Evolutionary conservation across 495 filamentous ascomycete species (phyloP), one percentile per base, ranked within the genome.

Genomic region (Penicillium paxilli): DNA sequence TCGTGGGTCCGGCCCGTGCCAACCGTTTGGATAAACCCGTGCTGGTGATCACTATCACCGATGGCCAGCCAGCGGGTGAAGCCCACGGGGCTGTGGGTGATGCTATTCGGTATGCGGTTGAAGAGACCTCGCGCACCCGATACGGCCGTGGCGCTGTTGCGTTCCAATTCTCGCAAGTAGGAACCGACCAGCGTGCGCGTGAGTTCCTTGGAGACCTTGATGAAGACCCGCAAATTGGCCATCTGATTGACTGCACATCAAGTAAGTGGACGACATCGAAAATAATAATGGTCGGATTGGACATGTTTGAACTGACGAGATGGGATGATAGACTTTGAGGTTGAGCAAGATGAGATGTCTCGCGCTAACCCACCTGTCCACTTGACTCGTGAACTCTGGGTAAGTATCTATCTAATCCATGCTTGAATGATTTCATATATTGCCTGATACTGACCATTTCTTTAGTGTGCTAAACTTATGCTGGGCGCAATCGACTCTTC

Each of bases 81-180:
- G 62, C 71, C 1, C 66, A 67, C 41, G 71, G 75, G 33, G 66
- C 73, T 10, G 74, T 85, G 17, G 65, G 74, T 33, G 78, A 86
- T 46, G 69, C 71, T 10, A 80, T 86, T 46, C 72, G 74, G 35
- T 72, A 72, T 57, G 76, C 81, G 1, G 58, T 74, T 24, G 62
- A 69, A 10, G 70, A 83, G 55, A 60, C 81, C 7, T 60, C 68
- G 10, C 70, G 75, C 20, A 76, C 65, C 35, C 74, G 63, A 26
- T 81, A 76, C 54, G 81, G 80, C 16, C 67, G 68, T 11, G 79
- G 79, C 52, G 82, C 81, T 3, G 65, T 88, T 37, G 72, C 79
- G 2, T 89, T 89, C 75, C 85, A 89, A 59, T 89, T 90, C 63
- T 85, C 87, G 7, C 87, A 90, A 61, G 86, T 90, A 42, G 87